These are phyloP conservation scores for Talaromyces wortmannii DNA, from an alignment of 495 filamentous ascomycete species.

Conservation along the genomic window DNA sequence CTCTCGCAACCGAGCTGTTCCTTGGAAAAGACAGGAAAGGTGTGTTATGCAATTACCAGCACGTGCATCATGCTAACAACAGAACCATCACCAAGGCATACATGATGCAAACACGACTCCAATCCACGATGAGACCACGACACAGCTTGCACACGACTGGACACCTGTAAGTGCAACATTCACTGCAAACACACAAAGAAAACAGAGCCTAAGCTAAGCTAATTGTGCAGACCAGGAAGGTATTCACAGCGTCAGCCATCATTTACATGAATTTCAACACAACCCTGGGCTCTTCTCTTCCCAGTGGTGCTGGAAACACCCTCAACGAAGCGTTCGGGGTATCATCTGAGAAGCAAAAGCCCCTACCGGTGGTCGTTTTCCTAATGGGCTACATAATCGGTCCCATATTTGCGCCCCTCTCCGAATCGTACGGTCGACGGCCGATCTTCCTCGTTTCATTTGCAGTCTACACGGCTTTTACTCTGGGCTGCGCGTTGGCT, in stretches of 20 bases:
- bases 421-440: slow-evolving; percentile 62
- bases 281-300: background rate
- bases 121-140: background rate
- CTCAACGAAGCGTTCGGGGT: background rate
- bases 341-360: background rate
- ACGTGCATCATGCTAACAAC: background rate
- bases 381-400: slow-evolving; percentile 65
- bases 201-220: background rate
- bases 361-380: slow-evolving; percentile 66
- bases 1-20: background rate
- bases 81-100: too few species aligned
- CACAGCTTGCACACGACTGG: background rate
- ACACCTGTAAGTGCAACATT: background rate
- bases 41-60: background rate
- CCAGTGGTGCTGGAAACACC: background rate
- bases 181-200: background rate
- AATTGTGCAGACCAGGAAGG: background rate
- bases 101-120: background rate
- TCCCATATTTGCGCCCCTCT: slow-evolving; percentile 62
- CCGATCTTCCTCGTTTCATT: slow-evolving; percentile 56
- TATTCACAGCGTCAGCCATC: background rate
- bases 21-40: background rate
- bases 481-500: slow-evolving; percentile 61
- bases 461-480: slow-evolving; percentile 57
- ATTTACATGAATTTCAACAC: background rate